Evolutionary conservation across 2,329 filamentous ascomycete genomes (phyloP).

Genomic region (Pseudocercospora vitis): DNA sequence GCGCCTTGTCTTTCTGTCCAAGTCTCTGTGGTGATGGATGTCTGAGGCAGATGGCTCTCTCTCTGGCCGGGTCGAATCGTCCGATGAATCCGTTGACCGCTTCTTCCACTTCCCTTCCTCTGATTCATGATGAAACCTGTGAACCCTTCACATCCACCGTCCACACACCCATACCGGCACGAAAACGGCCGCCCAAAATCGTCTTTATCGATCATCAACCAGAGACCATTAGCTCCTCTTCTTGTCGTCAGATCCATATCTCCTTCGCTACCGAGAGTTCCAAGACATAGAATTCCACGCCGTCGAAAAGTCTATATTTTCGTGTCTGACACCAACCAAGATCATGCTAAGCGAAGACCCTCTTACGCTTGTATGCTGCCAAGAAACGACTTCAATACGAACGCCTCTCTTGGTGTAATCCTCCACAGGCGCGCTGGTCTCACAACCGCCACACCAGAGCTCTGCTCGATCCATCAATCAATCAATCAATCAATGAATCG

Average conservation of each 20-base stretch:
- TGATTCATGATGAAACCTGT: no score
- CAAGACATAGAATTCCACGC: neutral
- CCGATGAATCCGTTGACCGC: neutral
- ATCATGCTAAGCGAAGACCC: neutral
- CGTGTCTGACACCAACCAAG: constrained; percentile 1
- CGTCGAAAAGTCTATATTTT: neutral
- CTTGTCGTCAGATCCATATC: no score
- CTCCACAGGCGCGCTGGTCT: no score
- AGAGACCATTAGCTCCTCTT: neutral
- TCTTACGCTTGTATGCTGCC: no score
- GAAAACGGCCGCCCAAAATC: neutral
- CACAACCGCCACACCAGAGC: no score
- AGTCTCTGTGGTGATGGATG: no score
- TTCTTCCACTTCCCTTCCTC: no score
- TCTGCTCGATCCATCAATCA: no score
- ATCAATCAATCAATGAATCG: no score
- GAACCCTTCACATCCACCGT: neutral
- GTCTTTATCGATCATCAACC: neutral
- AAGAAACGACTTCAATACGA: neutral
- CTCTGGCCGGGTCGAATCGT: neutral
- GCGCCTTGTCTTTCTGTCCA: neutral
- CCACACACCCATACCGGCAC: neutral
- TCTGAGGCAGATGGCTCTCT: no score
- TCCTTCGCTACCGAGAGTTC: no score
- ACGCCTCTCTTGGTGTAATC: no score